A percentile compares a stretch with the other conserved stretches of the same genome.
phyloP scores from a whole-genome alignment of 2,329 filamentous ascomycete genomes.

The Boeremia exigua region DNA sequence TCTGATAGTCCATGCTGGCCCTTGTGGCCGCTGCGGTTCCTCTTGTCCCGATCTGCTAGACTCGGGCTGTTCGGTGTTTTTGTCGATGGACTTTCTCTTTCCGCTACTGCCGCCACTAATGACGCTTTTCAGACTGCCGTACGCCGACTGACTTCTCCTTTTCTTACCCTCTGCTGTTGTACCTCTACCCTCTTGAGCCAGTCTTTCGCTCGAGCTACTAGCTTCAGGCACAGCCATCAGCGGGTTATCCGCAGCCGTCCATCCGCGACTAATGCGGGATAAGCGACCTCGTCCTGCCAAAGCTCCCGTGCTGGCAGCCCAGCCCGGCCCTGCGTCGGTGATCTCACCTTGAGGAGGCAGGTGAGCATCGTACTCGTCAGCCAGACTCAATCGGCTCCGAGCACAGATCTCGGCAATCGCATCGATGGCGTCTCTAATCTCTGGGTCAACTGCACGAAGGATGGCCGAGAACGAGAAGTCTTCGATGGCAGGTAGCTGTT shows the following conservation, averaged over 20 bases:
- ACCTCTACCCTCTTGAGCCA: constrained; percentile 40
- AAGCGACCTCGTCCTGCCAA: constrained; percentile 41
- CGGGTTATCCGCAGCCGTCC: constrained; percentile 47
- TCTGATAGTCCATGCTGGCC: constrained; percentile 39
- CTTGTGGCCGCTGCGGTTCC: constrained; percentile 21
- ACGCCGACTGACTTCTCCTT: constrained; percentile 45
- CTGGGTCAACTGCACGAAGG: constrained; percentile 62
- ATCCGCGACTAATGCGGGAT: constrained; percentile 40
- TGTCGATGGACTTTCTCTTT: constrained; percentile 34
- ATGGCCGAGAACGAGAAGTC: constrained; percentile 64
- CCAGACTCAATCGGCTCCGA: constrained; percentile 65
- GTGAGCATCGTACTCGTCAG: constrained; percentile 68
- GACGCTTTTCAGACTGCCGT: constrained; percentile 48
- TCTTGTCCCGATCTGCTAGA: constrained; percentile 16
- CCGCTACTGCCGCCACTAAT: constrained; percentile 46
- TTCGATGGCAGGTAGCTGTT: constrained; percentile 53
- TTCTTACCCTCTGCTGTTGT: constrained; percentile 27
- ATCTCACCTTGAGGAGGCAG: constrained; percentile 67
- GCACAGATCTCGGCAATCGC: constrained; percentile 69
- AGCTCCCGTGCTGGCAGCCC: constrained; percentile 38
- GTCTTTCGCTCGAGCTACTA: constrained; percentile 53
- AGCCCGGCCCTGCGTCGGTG: constrained; percentile 34
- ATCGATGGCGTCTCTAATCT: constrained; percentile 64
- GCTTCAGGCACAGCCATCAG: constrained; percentile 56
- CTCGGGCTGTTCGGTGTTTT: constrained; percentile 28